Conservation (phyloP, 1,139 yeast genomes). For the Saccharomyces hybrid region DNA sequence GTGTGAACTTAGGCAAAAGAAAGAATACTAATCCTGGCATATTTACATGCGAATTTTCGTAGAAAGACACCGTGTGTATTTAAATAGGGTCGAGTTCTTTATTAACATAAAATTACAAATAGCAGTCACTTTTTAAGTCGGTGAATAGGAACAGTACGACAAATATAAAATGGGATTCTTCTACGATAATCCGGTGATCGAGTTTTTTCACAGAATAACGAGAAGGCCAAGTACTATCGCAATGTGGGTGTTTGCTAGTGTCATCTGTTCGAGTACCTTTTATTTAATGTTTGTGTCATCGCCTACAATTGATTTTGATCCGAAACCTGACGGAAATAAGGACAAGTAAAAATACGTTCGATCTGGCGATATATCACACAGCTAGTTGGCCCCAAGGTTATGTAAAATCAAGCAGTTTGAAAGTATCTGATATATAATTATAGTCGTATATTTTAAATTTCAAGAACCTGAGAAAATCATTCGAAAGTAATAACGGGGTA, state of each 20-base stretch:
- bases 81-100: neutral
- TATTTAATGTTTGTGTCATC: slow-evolving; percentile 16
- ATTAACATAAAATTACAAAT: neutral
- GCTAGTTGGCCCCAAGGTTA: neutral
- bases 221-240: slow-evolving; percentile 24
- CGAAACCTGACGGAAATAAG: neutral
- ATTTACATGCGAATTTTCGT: neutral
- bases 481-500: neutral
- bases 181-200: slow-evolving; percentile 23
- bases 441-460: neutral
- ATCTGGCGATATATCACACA: neutral
- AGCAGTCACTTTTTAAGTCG: neutral
- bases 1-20: neutral
- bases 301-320: neutral
- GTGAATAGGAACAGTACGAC: neutral
- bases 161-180: slow-evolving; percentile 24
- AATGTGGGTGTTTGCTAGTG: slow-evolving; percentile 31
- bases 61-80: neutral
- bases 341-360: neutral
- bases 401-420: neutral
- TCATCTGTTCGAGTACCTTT: slow-evolving; percentile 23
- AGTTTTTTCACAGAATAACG: slow-evolving; percentile 18
- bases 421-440: neutral
- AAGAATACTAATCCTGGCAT: neutral
- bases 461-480: neutral